These are phyloP conservation scores for Mangifera indica DNA, from an alignment of 345 rosid genomes.

Conservation along the genomic window DNA sequence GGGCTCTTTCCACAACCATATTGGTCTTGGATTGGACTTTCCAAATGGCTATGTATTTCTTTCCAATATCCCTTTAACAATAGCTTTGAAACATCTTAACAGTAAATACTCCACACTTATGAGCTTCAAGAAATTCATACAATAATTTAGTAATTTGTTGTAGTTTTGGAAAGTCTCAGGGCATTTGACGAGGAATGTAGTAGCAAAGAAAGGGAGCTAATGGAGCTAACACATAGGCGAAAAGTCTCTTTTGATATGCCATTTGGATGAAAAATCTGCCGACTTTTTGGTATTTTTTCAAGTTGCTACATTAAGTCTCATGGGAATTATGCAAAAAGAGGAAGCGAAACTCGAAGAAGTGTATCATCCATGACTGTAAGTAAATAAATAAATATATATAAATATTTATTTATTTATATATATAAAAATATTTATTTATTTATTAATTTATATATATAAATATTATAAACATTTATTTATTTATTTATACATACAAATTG, in stretches of 20 bases:
- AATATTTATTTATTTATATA: too few species aligned
- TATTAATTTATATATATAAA: too few species aligned
- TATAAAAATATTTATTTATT: too few species aligned
- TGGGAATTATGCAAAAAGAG: constrained; percentile 46
- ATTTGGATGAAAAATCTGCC: neutral
- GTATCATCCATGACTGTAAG: constrained; percentile 22
- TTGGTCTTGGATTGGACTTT: constrained; percentile 88
- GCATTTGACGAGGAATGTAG: constrained; percentile 40
- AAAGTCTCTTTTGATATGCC: constrained; percentile 35
- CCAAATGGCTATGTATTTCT: constrained; percentile 54
- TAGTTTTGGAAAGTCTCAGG: constrained; percentile 68
- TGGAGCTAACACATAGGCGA: constrained; percentile 37
- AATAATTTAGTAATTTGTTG: constrained; percentile 9
- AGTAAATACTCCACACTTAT: constrained; percentile 46
- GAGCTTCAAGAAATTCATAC: constrained; percentile 16
- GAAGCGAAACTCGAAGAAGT: constrained; percentile 24
- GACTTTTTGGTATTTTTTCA: too few species aligned
- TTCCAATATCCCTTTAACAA: constrained; percentile 64
- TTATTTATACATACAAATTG: too few species aligned
- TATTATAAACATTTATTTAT: too few species aligned
- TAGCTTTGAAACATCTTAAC: constrained; percentile 64
- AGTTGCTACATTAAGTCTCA: too few species aligned
- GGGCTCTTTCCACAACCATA: constrained; percentile 64
- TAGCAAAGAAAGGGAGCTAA: constrained; percentile 25
- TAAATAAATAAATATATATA: too few species aligned